phyloP scores from a whole-genome alignment of 768 basidiomycete species.

The Auricularia cornea region DNA sequence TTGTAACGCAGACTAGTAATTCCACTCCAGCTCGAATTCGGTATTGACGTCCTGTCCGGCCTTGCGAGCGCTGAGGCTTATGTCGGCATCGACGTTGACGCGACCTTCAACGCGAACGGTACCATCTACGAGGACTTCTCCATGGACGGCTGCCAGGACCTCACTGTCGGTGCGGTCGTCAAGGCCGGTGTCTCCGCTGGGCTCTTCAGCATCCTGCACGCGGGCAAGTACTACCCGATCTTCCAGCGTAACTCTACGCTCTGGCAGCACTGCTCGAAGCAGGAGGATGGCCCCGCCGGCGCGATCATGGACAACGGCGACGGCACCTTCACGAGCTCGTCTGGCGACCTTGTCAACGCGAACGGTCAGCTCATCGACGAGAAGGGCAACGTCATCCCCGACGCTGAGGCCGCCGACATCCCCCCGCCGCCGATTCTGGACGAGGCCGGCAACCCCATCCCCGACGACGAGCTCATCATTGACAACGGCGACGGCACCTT shows the following conservation, averaged over 20 bases:
- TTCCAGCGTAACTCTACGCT: neutral
- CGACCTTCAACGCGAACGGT: neutral
- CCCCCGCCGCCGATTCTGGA: neutral
- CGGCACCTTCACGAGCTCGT: neutral
- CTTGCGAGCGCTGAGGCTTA: neutral
- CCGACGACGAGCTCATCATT: neutral
- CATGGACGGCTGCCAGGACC: neutral
- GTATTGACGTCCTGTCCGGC: neutral
- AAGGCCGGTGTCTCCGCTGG: neutral
- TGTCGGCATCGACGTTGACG: neutral
- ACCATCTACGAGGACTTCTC: neutral
- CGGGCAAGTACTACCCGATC: neutral
- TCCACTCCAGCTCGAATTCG: neutral
- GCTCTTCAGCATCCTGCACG: neutral
- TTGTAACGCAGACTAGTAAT: neutral
- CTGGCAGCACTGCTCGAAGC: neutral
- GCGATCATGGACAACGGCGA: neutral
- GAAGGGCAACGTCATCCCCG: neutral
- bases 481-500: neutral
- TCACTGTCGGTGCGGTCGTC: neutral
- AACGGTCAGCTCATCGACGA: conserved; percentile 1
- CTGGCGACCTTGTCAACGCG: neutral
- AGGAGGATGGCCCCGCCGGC: neutral
- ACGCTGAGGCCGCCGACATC: neutral
- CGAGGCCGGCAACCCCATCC: neutral